Evolutionary conservation across 2,329 filamentous ascomycete species (phyloP).

Genomic region (Ascochyta rabiei): DNA sequence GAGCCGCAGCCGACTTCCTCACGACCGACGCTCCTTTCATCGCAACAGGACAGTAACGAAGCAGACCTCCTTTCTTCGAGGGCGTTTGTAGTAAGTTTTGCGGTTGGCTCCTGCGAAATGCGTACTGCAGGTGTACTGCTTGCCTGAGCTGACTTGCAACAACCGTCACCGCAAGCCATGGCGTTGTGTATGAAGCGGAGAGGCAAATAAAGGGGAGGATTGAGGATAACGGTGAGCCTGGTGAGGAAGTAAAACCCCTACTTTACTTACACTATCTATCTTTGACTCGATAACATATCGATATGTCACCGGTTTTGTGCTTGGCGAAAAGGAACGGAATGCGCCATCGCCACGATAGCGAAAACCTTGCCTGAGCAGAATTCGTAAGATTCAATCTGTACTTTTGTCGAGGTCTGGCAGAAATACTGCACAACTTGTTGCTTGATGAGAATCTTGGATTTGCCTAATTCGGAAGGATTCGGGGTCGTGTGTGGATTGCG

Average conservation of each 20-base stretch:
- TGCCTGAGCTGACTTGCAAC: background rate
- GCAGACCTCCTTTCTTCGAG: too few relatives aligned
- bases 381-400: background rate
- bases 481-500: slow-evolving; percentile 1
- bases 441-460: background rate
- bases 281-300: slow-evolving; percentile 10
- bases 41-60: too few relatives aligned
- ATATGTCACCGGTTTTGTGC: slow-evolving; percentile 19
- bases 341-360: background rate
- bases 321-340: background rate
- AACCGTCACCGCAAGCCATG: slow-evolving; percentile 1
- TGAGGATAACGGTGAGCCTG: too few relatives aligned
- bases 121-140: background rate
- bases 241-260: background rate
- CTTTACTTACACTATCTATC: background rate
- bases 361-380: background rate
- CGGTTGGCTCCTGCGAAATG: background rate
- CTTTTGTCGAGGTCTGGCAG: background rate
- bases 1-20: background rate
- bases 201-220: too few relatives aligned
- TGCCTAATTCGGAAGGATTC: slow-evolving; percentile 2
- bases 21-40: too few relatives aligned
- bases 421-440: background rate
- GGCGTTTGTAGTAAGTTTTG: too few relatives aligned
- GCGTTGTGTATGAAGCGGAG: background rate